Percentiles rank a stretch among this genome's conserved stretches.
These are phyloP conservation scores for Geotrichum carabidarum DNA, from an alignment of 1,139 yeast species.

Conservation along the genomic window DNA sequence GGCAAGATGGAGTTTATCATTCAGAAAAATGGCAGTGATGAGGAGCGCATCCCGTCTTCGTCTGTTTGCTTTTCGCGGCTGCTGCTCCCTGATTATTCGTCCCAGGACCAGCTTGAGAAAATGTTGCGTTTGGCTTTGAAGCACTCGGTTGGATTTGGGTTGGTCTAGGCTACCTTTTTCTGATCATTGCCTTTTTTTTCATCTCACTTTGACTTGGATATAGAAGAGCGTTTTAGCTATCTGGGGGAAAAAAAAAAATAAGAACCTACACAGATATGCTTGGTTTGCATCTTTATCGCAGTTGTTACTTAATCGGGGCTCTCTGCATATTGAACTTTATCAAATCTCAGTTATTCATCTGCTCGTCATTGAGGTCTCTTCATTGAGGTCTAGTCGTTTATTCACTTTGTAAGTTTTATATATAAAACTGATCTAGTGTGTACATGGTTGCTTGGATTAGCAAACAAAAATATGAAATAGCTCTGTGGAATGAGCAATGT, in stretches of 20 bases:
- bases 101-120: constrained; percentile 21
- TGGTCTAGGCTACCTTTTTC: constrained; percentile 19
- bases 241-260: background rate
- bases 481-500: no score
- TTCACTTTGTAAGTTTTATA: no score
- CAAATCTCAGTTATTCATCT: no score
- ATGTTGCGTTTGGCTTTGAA: constrained; percentile 28
- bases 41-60: constrained; percentile 28
- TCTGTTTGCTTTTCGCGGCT: constrained; percentile 31
- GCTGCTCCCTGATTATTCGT: constrained; percentile 28
- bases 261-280: background rate
- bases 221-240: background rate
- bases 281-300: background rate
- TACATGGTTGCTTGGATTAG: no score
- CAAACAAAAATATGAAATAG: no score
- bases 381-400: no score
- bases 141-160: constrained; percentile 32
- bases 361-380: no score
- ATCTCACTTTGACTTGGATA: background rate
- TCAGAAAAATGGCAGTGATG: constrained; percentile 25
- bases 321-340: no score
- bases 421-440: no score
- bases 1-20: constrained; percentile 24
- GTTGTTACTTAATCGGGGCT: no score
- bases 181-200: no score